Evolutionary conservation across 2,329 filamentous ascomycete species (phyloP), one percentile per base, ranked within the genome.

Genomic region (Sphaerulina musiva): DNA sequence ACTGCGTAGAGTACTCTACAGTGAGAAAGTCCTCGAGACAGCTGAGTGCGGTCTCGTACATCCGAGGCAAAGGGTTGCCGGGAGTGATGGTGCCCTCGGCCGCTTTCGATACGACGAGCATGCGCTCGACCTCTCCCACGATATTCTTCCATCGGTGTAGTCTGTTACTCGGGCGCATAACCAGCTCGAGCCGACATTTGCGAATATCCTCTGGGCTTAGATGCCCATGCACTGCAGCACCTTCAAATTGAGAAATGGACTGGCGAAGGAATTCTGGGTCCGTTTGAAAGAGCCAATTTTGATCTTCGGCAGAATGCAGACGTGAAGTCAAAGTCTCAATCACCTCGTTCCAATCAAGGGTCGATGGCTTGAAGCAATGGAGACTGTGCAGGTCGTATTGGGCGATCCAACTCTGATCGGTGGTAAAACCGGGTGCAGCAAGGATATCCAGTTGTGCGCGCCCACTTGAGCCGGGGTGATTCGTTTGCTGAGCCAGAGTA

Each of bases 241-340:
- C 40, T 10, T 51, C 31, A 14, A 45, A 34, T 14, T 14, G 14
- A 17, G 40, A 39, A 10, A 57, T 9, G 10, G 45, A 14, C 9
- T 51, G 23, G 2, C 48, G 47, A 2, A 57, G n/a, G 2, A 55
- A 60, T 1, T 23, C 34, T 7, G 58, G 50, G 43, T 62, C 64
- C 0, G 60, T 67, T 49, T 68, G 66, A 2, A 66, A 34, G 1
- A 64, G 52, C 54, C 56, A 61, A 1, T 66, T 44, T n/a, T 65
- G 60, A 44, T 68, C 63, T 1, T 40, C 43, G 2, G 56, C 60
- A 9, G 60, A 59, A 2, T 58, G 48, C 4, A 61, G 39, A n/a
- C 61, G 46, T 1, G 54, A 38, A 20, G 54, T 41, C 2, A 60
- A 55, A 1, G 48, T 10, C 1, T 60, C 47, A 2, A 61, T n/a